Evolutionary conservation across 805 yeast genomes (phyloP), one percentile per base, ranked within the genome.

Genomic region (Tetrapisispora arboricola): DNA sequence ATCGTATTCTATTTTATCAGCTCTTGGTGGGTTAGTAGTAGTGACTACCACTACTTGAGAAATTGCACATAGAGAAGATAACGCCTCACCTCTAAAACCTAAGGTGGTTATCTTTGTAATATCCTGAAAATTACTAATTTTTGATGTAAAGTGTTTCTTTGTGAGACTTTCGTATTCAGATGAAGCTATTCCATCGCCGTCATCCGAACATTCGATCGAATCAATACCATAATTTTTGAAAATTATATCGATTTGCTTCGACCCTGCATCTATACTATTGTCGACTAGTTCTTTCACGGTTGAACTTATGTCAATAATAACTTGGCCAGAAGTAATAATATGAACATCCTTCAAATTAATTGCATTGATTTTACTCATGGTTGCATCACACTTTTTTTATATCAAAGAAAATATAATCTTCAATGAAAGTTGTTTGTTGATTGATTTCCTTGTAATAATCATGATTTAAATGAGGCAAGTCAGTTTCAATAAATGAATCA

Each of bases 321-420:
- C 97, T 58, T 92, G 98, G 0, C 96, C 96, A 0, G 96, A 85
- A 0, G 96, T 86, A 43, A 90, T 76, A 44, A 72, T 68, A 48
- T 83, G 84, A 6, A 87, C 70, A 49, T 88, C 94, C 9, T 51
- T 49, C 1, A 48, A 47, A 27, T 65, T 67, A 21, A 78, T 73
- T 5, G 67, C 65, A 26, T 53, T 44, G 13, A 68, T 61, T 37
- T 42, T 46, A 28, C 45, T 30, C 51, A 47, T 47, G 18, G 12
- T 32, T 4, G 4, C 27, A 25, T 25, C 7, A 15, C 20, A 6
- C 7, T 16, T 13, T 30, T 15, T 16, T 9, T 8, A 15, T 30
- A 6, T 30, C n/a, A n/a, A n/a, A n/a, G n/a, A n/a, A n/a, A n/a
- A n/a, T n/a, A n/a, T n/a, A n/a, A n/a, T n/a, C n/a, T n/a, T n/a